Evolutionary conservation across 306 rosid species (phyloP).

Genomic region (Senna siamea): DNA sequence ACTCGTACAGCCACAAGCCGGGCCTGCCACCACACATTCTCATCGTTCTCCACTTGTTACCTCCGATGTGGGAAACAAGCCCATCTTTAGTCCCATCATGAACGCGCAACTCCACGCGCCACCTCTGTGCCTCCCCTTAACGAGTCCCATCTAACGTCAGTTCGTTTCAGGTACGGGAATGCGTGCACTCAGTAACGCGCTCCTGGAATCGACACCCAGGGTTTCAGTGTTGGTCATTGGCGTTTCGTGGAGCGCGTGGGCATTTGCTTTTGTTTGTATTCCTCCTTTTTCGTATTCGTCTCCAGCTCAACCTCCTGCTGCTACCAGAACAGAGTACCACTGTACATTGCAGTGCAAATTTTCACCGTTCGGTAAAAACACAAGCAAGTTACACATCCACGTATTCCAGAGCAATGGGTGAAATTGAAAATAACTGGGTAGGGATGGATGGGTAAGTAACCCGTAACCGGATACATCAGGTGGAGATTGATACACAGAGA

Average conservation of each 20-base stretch:
- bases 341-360: conserved; percentile 26
- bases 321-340: conserved; percentile 9
- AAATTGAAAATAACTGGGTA: conserved; percentile 45
- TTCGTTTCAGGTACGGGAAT: conserved; percentile 55
- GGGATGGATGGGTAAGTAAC: neutral
- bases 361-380: conserved; percentile 23
- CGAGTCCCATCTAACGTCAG: conserved; percentile 49
- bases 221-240: conserved; percentile 40
- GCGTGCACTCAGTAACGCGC: conserved; percentile 47
- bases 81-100: no score
- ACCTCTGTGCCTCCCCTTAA: neutral
- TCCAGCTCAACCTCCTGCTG: conserved; percentile 16
- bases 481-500: neutral
- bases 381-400: neutral
- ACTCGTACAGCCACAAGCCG: neutral
- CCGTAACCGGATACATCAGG: conserved; percentile 58
- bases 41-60: neutral
- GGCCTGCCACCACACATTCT: neutral
- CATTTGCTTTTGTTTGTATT: neutral
- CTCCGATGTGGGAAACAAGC: conserved; percentile 7
- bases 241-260: no score
- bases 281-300: conserved; percentile 33
- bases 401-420: conserved; percentile 34
- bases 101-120: conserved; percentile 64
- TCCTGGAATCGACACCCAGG: conserved; percentile 37